Evolutionary conservation across 345 rosid genomes (phyloP).

Genomic region (Salix exigua): DNA sequence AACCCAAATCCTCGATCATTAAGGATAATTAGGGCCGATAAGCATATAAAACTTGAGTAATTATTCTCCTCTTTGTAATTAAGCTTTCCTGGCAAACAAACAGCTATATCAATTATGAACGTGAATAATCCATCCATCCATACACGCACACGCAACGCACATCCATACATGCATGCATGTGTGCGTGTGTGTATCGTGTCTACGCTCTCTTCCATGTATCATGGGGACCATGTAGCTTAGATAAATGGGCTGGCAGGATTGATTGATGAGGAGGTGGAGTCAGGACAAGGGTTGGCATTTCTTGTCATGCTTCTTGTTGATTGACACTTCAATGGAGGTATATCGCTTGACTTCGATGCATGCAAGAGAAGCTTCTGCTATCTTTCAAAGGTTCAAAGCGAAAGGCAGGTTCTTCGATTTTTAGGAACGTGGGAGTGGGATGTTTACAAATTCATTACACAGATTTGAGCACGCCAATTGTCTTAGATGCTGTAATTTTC

Average conservation of each 20-base stretch:
- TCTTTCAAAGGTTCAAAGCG: not conserved
- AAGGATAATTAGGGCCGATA: not conserved
- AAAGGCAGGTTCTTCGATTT: not conserved
- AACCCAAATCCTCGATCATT: not conserved
- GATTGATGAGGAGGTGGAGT: slow-evolving; percentile 4
- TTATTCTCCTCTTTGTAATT: not conserved
- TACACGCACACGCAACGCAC: no score
- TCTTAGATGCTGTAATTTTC: no score
- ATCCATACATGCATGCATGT: no score
- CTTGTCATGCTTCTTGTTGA: not conserved
- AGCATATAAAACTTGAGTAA: not conserved
- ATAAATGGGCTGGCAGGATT: not conserved
- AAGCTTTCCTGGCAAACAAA: slow-evolving; percentile 7
- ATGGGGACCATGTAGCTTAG: slow-evolving; percentile 28
- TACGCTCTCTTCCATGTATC: slow-evolving; percentile 5
- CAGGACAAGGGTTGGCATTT: slow-evolving; percentile 16
- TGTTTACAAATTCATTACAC: no score
- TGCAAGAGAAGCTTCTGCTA: slow-evolving; percentile 5
- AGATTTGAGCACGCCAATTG: no score
- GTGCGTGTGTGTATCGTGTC: not conserved
- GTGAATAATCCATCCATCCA: no score
- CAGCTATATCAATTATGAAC: not conserved
- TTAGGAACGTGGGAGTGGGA: no score
- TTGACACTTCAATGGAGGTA: not conserved
- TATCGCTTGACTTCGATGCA: slow-evolving; percentile 2